Percentiles rank a stretch among this genome's conserved stretches.
phyloP scores from a whole-genome alignment of 2,329 filamentous ascomycete species.

The Iodosphaeria phyllophila region DNA sequence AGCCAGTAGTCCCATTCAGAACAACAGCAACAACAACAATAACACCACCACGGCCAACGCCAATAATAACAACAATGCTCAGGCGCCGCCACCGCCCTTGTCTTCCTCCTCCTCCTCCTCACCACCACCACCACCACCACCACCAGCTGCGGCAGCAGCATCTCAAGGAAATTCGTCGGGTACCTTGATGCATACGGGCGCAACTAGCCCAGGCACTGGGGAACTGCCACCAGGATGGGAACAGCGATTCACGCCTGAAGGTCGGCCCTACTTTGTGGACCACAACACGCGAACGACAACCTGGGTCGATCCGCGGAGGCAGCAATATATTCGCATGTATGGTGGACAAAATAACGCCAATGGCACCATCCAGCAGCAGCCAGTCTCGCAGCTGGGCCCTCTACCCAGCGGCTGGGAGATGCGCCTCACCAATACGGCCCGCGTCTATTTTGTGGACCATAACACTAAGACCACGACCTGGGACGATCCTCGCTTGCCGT shows the following conservation, averaged over 20 bases:
- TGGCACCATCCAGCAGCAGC: conserved; percentile 87
- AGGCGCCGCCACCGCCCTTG: too few species aligned
- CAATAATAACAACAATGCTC: too few species aligned
- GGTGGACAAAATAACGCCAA: conserved; percentile 68
- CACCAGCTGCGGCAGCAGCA: too few species aligned
- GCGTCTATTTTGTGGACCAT: conserved; percentile 98
- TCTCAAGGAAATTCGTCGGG: too few species aligned
- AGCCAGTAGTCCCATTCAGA: conserved; percentile 69
- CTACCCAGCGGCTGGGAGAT: conserved; percentile 98
- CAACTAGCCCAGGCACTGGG: conserved; percentile 82
- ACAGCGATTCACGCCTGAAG: conserved; percentile 86
- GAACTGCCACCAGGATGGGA: conserved; percentile 95
- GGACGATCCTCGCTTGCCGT: conserved; percentile 91
- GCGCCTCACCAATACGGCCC: conserved; percentile 92
- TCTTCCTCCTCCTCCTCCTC: too few species aligned
- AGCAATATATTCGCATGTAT: conserved; percentile 98
- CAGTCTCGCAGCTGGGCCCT: conserved; percentile 88
- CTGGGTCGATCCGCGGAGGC: conserved; percentile 91
- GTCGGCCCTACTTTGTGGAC: conserved; percentile 90
- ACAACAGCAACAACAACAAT: conserved; percentile 16
- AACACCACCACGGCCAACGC: conserved; percentile 22
- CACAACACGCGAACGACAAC: conserved; percentile 97
- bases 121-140: too few species aligned
- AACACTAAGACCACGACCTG: conserved; percentile 99
- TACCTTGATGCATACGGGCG: conserved; percentile 87